Evolutionary conservation across 805 yeast genomes (phyloP).

Genomic region (Barnettozyma sp.): DNA sequence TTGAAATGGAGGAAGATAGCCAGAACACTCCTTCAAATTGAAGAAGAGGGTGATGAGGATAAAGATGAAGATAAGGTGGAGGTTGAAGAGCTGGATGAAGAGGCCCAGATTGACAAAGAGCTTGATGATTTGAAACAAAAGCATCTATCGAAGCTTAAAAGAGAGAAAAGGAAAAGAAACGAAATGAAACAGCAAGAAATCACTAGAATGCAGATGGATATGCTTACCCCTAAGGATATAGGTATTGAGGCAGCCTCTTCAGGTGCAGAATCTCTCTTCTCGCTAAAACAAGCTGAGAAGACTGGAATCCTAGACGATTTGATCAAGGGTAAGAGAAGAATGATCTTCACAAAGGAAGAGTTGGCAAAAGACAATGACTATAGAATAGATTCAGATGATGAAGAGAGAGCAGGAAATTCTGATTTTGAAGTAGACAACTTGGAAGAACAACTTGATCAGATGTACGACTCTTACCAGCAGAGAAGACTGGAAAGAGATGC

Average conservation of each 20-base stretch:
- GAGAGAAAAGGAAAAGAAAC: slow-evolving; percentile 78
- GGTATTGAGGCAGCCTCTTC: slow-evolving; percentile 87
- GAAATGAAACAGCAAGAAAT: slow-evolving; percentile 84
- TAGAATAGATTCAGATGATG: slow-evolving; percentile 42
- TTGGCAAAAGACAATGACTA: slow-evolving; percentile 49
- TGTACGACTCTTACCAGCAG: slow-evolving; percentile 70
- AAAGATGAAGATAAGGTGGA: slow-evolving; percentile 37
- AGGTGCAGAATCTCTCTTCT: slow-evolving; percentile 77
- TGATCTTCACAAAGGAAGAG: slow-evolving; percentile 52
- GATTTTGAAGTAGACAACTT: slow-evolving; percentile 48
- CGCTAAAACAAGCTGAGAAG: slow-evolving; percentile 76
- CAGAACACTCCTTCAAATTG: slow-evolving; percentile 63
- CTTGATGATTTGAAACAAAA: slow-evolving; percentile 64
- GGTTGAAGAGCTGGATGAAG: slow-evolving; percentile 73
- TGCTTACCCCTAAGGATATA: slow-evolving; percentile 86
- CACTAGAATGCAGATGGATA: slow-evolving; percentile 88
- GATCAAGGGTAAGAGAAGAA: slow-evolving; percentile 66
- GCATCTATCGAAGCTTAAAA: slow-evolving; percentile 59
- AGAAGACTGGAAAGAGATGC: slow-evolving; percentile 63
- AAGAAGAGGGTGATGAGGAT: slow-evolving; percentile 45
- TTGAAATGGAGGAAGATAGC: slow-evolving; percentile 87
- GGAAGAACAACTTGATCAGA: slow-evolving; percentile 74
- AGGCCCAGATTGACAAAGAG: slow-evolving; percentile 83
- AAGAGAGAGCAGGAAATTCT: slow-evolving; percentile 35
- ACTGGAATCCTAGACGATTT: slow-evolving; percentile 74